Evolutionary conservation across 176 grass and related monocot species (phyloP).

Genomic region (Alloteropsis semialata): DNA sequence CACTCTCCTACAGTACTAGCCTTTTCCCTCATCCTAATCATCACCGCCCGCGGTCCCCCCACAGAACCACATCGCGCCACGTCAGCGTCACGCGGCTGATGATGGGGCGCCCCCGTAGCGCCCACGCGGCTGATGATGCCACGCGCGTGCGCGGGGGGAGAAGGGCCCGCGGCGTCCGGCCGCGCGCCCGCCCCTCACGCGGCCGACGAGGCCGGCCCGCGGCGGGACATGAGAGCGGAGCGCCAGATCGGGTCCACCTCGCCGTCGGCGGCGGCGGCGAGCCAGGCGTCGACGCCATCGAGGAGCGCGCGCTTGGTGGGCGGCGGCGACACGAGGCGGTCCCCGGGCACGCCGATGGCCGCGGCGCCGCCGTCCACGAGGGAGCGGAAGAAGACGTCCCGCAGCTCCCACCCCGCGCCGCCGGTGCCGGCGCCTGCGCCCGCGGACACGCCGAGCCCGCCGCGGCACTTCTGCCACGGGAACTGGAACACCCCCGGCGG

Average conservation of each 20-base stretch:
- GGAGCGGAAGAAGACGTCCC: slow-evolving; percentile 82
- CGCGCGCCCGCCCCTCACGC: not conserved
- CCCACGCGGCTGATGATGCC: slow-evolving; percentile 16
- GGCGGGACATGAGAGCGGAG: slow-evolving; percentile 33
- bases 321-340: slow-evolving; percentile 49
- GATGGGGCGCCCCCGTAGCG: not conserved
- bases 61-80: not conserved
- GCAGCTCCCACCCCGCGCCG: slow-evolving; percentile 42
- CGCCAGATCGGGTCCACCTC: slow-evolving; percentile 67
- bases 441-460: slow-evolving; percentile 25
- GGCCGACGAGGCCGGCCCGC: not conserved
- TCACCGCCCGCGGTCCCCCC: not conserved
- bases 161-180: not conserved
- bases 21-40: not conserved
- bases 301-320: slow-evolving; percentile 40
- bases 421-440: not conserved
- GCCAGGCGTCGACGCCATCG: slow-evolving; percentile 61
- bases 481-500: slow-evolving; percentile 76
- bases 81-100: slow-evolving; percentile 18
- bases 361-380: slow-evolving; percentile 54
- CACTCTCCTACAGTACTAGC: not conserved
- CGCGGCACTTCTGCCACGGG: slow-evolving; percentile 51
- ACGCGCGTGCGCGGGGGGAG: not conserved
- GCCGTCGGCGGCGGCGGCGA: slow-evolving; percentile 30
- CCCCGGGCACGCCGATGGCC: slow-evolving; percentile 57